Evolutionary conservation across 768 basidiomycete genomes (phyloP), one percentile per base, ranked within the genome.

Genomic region (Tephrocybe sp.): DNA sequence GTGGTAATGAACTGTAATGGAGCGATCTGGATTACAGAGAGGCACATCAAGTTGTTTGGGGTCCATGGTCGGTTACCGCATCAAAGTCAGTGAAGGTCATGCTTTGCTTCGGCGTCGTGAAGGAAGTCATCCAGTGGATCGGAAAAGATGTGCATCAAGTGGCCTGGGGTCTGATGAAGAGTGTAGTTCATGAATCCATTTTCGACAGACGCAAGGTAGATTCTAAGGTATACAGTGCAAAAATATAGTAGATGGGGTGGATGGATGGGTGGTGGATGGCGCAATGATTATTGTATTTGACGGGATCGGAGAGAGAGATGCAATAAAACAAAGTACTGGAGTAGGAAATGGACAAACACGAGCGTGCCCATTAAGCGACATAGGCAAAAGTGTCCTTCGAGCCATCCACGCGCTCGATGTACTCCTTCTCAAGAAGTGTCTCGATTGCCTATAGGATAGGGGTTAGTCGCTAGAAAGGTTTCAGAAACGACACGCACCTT

Each of bases 341-440:
- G 25, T 27, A 27, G 24, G n/a, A 21, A 36, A 26, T 26, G 15
- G 32, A 34, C 22, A 30, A 44, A 39, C 39, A 39, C 21, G 13
- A 21, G 37, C 26, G 32, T 5, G 34, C 25, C 25, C 9, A 22
- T 76, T 68, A 87, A 52, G 86, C 86, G 59, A 88, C 81, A 61
- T 89, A 89, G 41, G 85, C 84, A 64, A 92, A 92, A 25, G 89
- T 89, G 70, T 96, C 93, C 62, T 89, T 86, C 24, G 87, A 86
- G 8, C 89, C 92, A 28, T 93, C 92, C 15, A 92, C 88, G 18
- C 96, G 87, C 65, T 98, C 96, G 59, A 98, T 89, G 68, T 98
- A 99, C 69, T 99, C 96, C 72, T 98, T 97, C 75, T 98, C 96
- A 42, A 98, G 75, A 22, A 99, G 74, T 13, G 86, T 86, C 63